Percentiles rank a stretch among this genome's conserved stretches.
These are phyloP conservation scores for Nigrospora oryzae DNA, from an alignment of 2,329 filamentous ascomycete species.

Conservation along the genomic window DNA sequence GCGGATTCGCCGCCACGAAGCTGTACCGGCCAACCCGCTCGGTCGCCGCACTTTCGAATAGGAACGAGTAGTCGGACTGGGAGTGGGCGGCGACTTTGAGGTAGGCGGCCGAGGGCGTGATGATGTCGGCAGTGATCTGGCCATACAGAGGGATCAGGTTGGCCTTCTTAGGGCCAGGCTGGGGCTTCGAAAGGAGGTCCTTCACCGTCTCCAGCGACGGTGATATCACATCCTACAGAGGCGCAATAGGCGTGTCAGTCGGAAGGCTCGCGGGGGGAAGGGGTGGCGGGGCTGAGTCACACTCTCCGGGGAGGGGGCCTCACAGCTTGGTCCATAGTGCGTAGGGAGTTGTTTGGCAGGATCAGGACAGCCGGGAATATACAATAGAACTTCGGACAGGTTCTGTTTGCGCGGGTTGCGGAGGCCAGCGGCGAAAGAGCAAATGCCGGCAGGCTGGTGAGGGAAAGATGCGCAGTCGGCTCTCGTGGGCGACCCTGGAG, in stretches of 20 bases:
- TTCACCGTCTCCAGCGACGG: constrained; percentile 38
- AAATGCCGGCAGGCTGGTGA: too few species aligned
- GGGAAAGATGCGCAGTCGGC: too few species aligned
- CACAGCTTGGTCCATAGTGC: constrained; percentile 5
- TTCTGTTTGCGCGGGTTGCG: too few species aligned
- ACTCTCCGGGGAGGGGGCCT: neutral
- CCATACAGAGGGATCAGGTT: constrained; percentile 79
- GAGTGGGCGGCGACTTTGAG: constrained; percentile 77
- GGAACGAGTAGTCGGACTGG: constrained; percentile 73
- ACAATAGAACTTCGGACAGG: too few species aligned
- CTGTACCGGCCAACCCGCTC: constrained; percentile 93
- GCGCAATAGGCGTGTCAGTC: neutral
- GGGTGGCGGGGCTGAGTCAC: neutral
- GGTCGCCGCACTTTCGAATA: constrained; percentile 92
- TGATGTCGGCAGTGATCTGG: constrained; percentile 81
- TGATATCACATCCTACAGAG: constrained; percentile 28
- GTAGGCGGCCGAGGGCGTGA: constrained; percentile 93
- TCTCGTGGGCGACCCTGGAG: too few species aligned
- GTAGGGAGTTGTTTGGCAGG: neutral
- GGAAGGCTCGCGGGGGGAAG: neutral
- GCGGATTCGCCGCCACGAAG: constrained; percentile 76
- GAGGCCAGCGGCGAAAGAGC: too few species aligned
- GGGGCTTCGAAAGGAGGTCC: constrained; percentile 29
- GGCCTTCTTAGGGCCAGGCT: constrained; percentile 28
- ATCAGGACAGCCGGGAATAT: neutral